These are phyloP conservation scores for Pythium dissimile DNA, from an alignment of 352 stramenopile species.

Conservation along the genomic window DNA sequence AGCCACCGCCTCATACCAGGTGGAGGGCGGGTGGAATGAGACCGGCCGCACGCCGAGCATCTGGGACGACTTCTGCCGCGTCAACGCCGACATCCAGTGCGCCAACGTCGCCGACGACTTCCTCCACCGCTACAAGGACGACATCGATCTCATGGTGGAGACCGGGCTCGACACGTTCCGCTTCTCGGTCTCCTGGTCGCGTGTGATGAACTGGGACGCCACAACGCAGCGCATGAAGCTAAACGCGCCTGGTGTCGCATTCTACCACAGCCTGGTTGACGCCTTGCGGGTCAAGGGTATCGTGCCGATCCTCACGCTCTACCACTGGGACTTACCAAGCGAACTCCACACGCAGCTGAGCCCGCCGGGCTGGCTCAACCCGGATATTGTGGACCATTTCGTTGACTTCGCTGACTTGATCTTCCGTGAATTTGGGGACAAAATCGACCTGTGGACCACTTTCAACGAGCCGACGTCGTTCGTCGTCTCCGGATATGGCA, in stretches of 20 bases:
- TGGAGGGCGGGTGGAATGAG: constrained; percentile 88
- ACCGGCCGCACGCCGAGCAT: constrained; percentile 82
- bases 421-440: constrained; percentile 89
- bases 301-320: constrained; percentile 91
- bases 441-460: constrained; percentile 93
- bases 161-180: constrained; percentile 90
- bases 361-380: constrained; percentile 66
- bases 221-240: constrained; percentile 42
- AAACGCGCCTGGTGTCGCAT: constrained; percentile 87
- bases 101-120: constrained; percentile 94
- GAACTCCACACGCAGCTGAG: constrained; percentile 74
- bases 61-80: constrained; percentile 92
- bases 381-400: constrained; percentile 66
- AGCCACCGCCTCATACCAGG: constrained; percentile 91
- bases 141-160: constrained; percentile 91
- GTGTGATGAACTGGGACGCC: constrained; percentile 86
- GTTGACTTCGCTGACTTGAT: constrained; percentile 87
- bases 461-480: constrained; percentile 94
- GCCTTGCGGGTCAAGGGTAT: constrained; percentile 75
- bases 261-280: constrained; percentile 93
- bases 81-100: constrained; percentile 61
- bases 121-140: constrained; percentile 85
- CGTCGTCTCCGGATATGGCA: constrained; percentile 83
- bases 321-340: constrained; percentile 95
- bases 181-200: constrained; percentile 92